A percentile compares a stretch with the other conserved stretches of the same genome.
Evolutionary conservation across 2,329 filamentous ascomycete genomes (phyloP).

Genomic region (Epichloe sp.): DNA sequence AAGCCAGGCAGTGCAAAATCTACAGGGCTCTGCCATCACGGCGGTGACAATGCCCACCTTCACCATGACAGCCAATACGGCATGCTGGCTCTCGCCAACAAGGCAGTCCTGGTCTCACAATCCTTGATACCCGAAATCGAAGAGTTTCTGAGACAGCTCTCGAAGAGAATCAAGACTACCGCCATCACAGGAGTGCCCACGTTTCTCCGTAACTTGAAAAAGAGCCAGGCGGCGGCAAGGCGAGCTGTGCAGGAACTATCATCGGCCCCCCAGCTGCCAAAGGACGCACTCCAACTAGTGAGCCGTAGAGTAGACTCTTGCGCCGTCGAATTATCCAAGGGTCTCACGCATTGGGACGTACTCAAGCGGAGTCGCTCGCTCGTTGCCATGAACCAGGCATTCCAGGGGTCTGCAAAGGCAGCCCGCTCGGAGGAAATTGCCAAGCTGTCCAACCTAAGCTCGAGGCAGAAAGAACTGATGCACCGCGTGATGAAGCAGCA

Average conservation of each 20-base stretch:
- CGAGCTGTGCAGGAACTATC: slow-evolving; percentile 6
- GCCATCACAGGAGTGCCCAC: slow-evolving; percentile 12
- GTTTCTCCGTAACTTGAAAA: slow-evolving; percentile 8
- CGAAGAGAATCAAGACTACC: slow-evolving; percentile 3
- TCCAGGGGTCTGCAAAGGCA: slow-evolving; percentile 19
- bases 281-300: slow-evolving; percentile 6
- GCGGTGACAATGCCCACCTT: background rate
- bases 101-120: slow-evolving; percentile 5
- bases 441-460: slow-evolving; percentile 9
- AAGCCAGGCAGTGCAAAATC: background rate
- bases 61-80: background rate
- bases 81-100: slow-evolving; percentile 6
- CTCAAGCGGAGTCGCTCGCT: slow-evolving; percentile 20
- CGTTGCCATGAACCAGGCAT: slow-evolving; percentile 19
- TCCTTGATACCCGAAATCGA: slow-evolving; percentile 10
- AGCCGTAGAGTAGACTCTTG: slow-evolving; percentile 13
- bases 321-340: slow-evolving; percentile 12
- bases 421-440: slow-evolving; percentile 13
- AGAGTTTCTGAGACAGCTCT: slow-evolving; percentile 6
- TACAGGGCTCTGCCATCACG: background rate
- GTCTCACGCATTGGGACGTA: slow-evolving; percentile 17
- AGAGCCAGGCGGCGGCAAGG: slow-evolving; percentile 8
- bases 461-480: slow-evolving; percentile 15
- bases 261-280: slow-evolving; percentile 2
- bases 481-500: slow-evolving; percentile 21